These are phyloP conservation scores for Termitomyces sp. DNA, from an alignment of 768 basidiomycete species.

Conservation along the genomic window DNA sequence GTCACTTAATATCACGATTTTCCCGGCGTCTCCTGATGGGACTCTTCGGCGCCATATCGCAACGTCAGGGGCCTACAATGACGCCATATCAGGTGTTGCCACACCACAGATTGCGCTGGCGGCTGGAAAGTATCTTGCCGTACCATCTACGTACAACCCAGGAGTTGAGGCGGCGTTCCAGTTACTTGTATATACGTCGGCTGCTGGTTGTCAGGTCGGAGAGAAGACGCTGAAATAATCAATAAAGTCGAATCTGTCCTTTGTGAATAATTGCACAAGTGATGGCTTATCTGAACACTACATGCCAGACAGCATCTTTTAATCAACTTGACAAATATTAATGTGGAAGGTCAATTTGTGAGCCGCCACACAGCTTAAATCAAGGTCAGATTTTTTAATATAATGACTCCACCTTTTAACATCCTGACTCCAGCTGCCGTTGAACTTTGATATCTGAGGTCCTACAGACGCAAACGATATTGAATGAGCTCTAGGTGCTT, in stretches of 20 bases:
- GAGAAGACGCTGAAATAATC: background rate
- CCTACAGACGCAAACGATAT: conserved; percentile 24
- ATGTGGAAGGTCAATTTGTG: background rate
- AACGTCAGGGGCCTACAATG: conserved; percentile 80
- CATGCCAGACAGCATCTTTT: too few species aligned
- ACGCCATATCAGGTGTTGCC: conserved; percentile 65
- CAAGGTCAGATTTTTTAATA: too few species aligned
- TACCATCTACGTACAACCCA: conserved; percentile 71
- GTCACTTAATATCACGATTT: conserved; percentile 59
- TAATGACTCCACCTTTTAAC: too few species aligned
- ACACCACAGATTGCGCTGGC: conserved; percentile 46
- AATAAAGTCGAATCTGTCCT: background rate
- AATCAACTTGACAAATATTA: background rate
- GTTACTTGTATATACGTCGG: conserved; percentile 54
- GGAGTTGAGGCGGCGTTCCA: conserved; percentile 53
- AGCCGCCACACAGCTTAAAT: too few species aligned
- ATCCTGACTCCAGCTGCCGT: conserved; percentile 12
- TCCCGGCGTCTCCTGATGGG: conserved; percentile 27
- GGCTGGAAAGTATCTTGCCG: conserved; percentile 62
- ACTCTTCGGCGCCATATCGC: conserved; percentile 36
- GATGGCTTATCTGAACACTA: background rate
- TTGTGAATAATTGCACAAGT: background rate
- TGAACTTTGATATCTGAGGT: conserved; percentile 27
- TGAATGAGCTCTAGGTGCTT: conserved; percentile 25
- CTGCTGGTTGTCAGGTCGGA: conserved; percentile 19